These are phyloP conservation scores for Mycosphaerella sp. DNA, from an alignment of 2,329 filamentous ascomycete species.

Conservation along the genomic window DNA sequence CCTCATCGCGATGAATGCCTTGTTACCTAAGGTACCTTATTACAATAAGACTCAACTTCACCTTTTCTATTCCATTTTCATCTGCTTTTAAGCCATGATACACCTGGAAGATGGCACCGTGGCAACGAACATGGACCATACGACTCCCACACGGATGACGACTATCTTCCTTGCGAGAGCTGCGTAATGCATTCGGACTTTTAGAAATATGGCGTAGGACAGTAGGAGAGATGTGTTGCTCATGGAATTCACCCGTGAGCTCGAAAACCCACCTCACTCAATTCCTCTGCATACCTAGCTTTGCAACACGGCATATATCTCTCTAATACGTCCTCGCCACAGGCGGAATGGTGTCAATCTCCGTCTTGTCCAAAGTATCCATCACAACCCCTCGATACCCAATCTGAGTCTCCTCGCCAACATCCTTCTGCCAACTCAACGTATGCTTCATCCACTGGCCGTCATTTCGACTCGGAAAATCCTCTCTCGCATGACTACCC, in stretches of 20 bases:
- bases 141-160: too few species aligned
- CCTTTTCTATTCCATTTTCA: too few species aligned
- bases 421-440: constrained; percentile 41
- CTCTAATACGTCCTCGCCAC: constrained; percentile 29
- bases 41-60: too few species aligned
- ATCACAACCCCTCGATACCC: constrained; percentile 41
- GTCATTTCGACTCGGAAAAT: constrained; percentile 42
- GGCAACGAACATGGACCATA: too few species aligned
- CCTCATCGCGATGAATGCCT: too few species aligned
- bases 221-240: not conserved
- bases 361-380: constrained; percentile 42
- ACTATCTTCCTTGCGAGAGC: not conserved
- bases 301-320: too few species aligned
- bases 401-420: constrained; percentile 38
- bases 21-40: too few species aligned
- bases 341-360: constrained; percentile 35
- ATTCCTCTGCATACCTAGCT: too few species aligned
- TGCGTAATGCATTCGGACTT: not conserved
- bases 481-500: constrained; percentile 45
- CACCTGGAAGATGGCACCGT: too few species aligned
- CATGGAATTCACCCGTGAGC: not conserved
- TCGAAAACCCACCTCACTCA: not conserved
- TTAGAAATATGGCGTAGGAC: not conserved
- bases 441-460: constrained; percentile 45
- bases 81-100: too few species aligned